Evolutionary conservation across 2,329 filamentous ascomycete species (phyloP), one percentile per base, ranked within the genome.

Genomic region (Pseudogymnoascus sp.): DNA sequence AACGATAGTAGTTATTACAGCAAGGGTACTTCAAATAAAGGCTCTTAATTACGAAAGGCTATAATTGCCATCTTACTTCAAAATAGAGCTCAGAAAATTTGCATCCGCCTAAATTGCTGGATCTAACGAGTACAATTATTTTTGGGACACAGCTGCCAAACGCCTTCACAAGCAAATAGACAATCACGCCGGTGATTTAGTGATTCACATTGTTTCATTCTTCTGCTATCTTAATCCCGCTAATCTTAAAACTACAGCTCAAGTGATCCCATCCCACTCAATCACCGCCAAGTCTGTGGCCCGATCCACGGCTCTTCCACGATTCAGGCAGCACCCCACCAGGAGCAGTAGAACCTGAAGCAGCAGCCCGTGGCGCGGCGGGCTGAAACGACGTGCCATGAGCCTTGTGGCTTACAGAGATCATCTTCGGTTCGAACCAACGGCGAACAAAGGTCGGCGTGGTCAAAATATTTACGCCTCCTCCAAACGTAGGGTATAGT

Each of bases 401-500:
- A 0, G 76, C 73, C 62, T 84, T 83, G 59, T 80, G 74, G 56
- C 77, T 73, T 18, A 76, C 73, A 61, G 77, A 77, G 21, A 77
- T 78, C 25, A 69, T 73, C 62, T 65, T 70, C 3, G 76, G 81
- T 64, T 79, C 77, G 64, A 93, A 88, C 68, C 89, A 82, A 62
- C 82, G 81, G 64, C 84, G 85, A 64, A 97, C 76, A 68, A 92
- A 86, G 5, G 75, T 73, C 2, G 94, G 94, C 0, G 92, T 94
- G 12, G 81, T 79, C 37, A 97, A 80, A 59, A 88, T 81, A 71
- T 92, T 96, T 61, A 79, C 80, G 0, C 94, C 94, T 63, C 90
- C 90, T 33, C 92, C 93, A 72, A 94, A 94, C 63, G 90, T 85
- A 4, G 94, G 94, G 80, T 92, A 97, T 44, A 97, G 82, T 59